Evolutionary conservation across 2,329 filamentous ascomycete genomes (phyloP).

Genomic region (Chaetomium olivaceum): DNA sequence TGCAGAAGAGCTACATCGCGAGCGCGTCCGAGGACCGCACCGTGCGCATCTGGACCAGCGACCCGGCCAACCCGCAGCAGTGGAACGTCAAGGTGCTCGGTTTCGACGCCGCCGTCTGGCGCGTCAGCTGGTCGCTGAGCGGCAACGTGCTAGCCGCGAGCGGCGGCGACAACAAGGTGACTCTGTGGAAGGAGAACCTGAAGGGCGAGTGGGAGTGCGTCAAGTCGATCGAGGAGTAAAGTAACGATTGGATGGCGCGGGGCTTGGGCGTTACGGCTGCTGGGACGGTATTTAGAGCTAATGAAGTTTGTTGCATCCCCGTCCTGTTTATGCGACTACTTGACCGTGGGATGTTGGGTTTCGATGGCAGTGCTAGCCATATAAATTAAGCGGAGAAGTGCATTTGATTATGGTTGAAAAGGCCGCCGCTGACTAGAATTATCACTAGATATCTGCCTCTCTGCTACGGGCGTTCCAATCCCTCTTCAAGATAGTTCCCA

Average conservation of each 20-base stretch:
- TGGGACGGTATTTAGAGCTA: slow-evolving; percentile 21
- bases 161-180: slow-evolving; percentile 94
- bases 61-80: slow-evolving; percentile 63
- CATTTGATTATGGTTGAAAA: neutral
- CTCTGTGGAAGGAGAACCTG: slow-evolving; percentile 97
- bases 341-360: neutral
- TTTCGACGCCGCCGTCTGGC: slow-evolving; percentile 90
- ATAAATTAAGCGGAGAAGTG: neutral
- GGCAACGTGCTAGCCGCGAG: slow-evolving; percentile 95
- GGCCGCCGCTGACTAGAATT: neutral
- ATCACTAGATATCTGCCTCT: neutral
- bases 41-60: slow-evolving; percentile 92
- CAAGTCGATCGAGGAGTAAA: slow-evolving; percentile 95
- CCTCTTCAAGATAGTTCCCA: neutral
- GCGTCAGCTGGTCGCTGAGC: slow-evolving; percentile 96
- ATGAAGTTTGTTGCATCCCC: slow-evolving; percentile 15
- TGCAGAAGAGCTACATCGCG: slow-evolving; percentile 96
- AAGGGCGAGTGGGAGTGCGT: slow-evolving; percentile 96
- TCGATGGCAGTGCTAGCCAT: neutral
- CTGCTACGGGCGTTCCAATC: neutral
- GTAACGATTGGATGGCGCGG: slow-evolving; percentile 44
- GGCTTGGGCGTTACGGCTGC: slow-evolving; percentile 21
- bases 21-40: slow-evolving; percentile 96
- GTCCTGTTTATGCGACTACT: neutral
- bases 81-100: slow-evolving; percentile 85